Base-by-base conservation (phyloP, 2,329 filamentous ascomycete genomes). In the Colletotrichum noveboracense region DNA sequence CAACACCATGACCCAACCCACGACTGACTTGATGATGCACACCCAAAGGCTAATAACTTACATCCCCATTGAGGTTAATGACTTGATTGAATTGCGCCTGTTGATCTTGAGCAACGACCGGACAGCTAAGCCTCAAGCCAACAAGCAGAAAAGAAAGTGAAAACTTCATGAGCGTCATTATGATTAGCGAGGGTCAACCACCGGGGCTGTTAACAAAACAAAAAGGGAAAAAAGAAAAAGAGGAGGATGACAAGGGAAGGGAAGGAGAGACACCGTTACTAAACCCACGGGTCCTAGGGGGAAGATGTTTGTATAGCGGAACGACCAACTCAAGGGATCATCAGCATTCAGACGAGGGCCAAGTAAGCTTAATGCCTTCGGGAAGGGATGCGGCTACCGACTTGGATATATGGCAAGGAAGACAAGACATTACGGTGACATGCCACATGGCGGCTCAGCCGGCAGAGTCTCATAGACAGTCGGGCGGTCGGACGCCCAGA, bases 1-100 rank as follows among this genome's bases (percentile, higher is more conserved):
- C 7, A 21, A 12, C 43, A 52, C n/a, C 43, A 52, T 52, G 43
- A 24, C 43, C 43, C n/a, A 52, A 52, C 16, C 32, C 64, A 34
- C 38, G 65, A 32, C 21, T 58, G n/a, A 8, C 28, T 18, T 32
- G 56, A 34, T 16, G n/a, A 24, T 8, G 55, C 9, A 26, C 24
- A 10, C 14, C 13, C 24, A n/a, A 32, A 14, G 12, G 12, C 4
- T 7, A n/a, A 30, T 48, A 14, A 77, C 78, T 78, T 64, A 79
- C 78, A 72, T 79, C 76, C 13, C 78, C 78, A 72, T 78, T 78
- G 24, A 79, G 48, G 65, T 79, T 79, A 30, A 78, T 74, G 30
- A 79, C 78, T 58, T 79, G 78, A 34, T 78, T 79, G 61, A 77
- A 79, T 48, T 78, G 78, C 8, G 70, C 77, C 58, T 62, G 70